Conservation (phyloP, 2,329 filamentous ascomycete species). For the Zasmidium angulare region DNA sequence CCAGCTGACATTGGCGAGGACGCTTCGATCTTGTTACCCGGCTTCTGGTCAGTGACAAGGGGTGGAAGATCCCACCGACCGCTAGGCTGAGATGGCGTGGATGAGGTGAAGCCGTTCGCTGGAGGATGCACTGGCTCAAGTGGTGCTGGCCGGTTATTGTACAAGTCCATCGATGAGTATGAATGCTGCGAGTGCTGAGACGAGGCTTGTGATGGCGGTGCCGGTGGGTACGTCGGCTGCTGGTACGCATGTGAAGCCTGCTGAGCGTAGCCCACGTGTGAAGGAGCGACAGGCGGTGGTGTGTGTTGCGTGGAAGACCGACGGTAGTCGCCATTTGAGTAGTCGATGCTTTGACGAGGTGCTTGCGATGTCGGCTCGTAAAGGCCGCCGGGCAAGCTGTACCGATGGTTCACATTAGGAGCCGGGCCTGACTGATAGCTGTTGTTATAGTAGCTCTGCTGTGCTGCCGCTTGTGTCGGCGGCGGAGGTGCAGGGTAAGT, state of each 20-base stretch:
- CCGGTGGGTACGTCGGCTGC: slow-evolving; percentile 18
- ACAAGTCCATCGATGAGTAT: slow-evolving; percentile 23
- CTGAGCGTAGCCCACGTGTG: slow-evolving; percentile 33
- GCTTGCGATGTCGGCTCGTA: slow-evolving; percentile 27
- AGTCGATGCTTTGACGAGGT: slow-evolving; percentile 43
- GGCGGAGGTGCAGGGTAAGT: slow-evolving; percentile 24
- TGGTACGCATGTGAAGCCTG: slow-evolving; percentile 33
- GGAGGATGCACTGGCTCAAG: slow-evolving; percentile 27
- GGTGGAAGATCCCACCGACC: slow-evolving; percentile 39
- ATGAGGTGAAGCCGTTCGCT: slow-evolving; percentile 25
- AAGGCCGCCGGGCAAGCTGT: slow-evolving; percentile 33
- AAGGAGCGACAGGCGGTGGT: slow-evolving; percentile 32
- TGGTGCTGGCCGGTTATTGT: slow-evolving; percentile 22
- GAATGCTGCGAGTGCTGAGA: slow-evolving; percentile 19
- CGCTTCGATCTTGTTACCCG: slow-evolving; percentile 38
- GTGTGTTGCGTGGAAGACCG: slow-evolving; percentile 42
- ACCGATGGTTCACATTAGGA: slow-evolving; percentile 38
- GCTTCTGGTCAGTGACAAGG: slow-evolving; percentile 40
- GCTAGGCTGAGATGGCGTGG: slow-evolving; percentile 19
- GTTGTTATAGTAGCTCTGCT: slow-evolving; percentile 41
- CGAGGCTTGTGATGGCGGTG: slow-evolving; percentile 15
- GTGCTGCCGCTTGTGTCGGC: slow-evolving; percentile 27
- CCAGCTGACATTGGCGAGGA: slow-evolving; percentile 46
- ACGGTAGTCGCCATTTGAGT: slow-evolving; percentile 40
- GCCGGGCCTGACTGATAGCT: slow-evolving; percentile 37